Percentiles rank a stretch among this genome's conserved stretches.
phyloP scores from a whole-genome alignment of 164 flowering plant genomes.

The Aristolochia californica region DNA sequence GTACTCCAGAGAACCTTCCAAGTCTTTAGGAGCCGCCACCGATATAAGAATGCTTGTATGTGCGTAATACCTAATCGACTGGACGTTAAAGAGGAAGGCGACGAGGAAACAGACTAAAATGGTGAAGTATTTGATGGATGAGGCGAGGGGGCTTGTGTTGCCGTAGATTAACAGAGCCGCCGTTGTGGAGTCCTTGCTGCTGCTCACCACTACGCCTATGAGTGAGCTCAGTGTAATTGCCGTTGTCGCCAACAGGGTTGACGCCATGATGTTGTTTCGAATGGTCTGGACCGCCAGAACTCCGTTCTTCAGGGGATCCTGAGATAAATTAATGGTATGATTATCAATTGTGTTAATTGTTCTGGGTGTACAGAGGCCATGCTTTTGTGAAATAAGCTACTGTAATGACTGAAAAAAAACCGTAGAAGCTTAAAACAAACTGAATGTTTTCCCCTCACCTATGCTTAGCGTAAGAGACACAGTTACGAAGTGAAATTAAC shows the following conservation, averaged over 20 bases:
- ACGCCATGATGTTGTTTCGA: constrained; percentile 22
- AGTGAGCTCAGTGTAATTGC: constrained; percentile 41
- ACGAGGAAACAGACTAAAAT: constrained; percentile 59
- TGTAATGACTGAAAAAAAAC: neutral
- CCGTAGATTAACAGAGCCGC: constrained; percentile 20
- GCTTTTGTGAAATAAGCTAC: neutral
- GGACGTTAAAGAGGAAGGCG: constrained; percentile 65
- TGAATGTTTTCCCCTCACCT: no score
- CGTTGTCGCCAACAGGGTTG: constrained; percentile 15
- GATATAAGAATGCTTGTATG: constrained; percentile 13
- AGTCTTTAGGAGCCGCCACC: constrained; percentile 21
- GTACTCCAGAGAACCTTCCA: constrained; percentile 33
- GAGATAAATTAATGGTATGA: neutral
- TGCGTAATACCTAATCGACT: constrained; percentile 70
- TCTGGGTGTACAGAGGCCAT: neutral
- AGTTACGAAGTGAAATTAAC: no score
- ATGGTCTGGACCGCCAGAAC: constrained; percentile 16
- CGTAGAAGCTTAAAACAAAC: no score
- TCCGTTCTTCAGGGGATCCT: constrained; percentile 18
- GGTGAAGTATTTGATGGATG: constrained; percentile 60
- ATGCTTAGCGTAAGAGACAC: no score
- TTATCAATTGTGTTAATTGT: neutral
- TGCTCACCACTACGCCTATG: constrained; percentile 57
- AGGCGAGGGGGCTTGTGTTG: constrained; percentile 32
- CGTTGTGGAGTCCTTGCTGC: constrained; percentile 2